Evolutionary conservation across 371 early-diverging fungal species (phyloP).

Genomic region (Dinochytrium kinnereticum): DNA sequence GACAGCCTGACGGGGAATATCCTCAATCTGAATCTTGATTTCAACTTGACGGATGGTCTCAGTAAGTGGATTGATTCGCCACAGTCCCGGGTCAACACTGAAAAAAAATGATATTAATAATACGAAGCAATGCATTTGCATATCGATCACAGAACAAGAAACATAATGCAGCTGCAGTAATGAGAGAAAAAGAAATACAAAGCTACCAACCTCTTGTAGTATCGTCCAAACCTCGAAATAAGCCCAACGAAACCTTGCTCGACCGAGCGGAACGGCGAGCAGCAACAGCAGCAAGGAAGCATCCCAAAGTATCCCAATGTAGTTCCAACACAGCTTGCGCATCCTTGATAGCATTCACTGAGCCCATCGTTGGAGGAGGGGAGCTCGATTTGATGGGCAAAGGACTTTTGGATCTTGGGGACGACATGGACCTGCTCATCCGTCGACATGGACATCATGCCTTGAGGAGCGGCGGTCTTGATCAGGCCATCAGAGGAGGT

Average conservation of each 20-base stretch:
- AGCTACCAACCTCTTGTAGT: conserved; percentile 61
- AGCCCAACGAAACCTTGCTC: conserved; percentile 77
- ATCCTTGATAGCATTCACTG: conserved; percentile 41
- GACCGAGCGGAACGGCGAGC: conserved; percentile 75
- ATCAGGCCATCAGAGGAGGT: not conserved
- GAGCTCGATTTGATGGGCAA: conserved; percentile 10
- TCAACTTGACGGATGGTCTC: conserved; percentile 72
- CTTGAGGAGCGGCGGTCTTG: conserved; percentile 5
- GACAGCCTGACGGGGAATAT: conserved; percentile 77
- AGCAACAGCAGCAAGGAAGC: conserved; percentile 30
- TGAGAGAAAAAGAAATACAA: not conserved
- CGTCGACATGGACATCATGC: not conserved
- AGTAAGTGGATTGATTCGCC: conserved; percentile 76
- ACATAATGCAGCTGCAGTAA: not conserved
- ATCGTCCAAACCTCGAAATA: conserved; percentile 80
- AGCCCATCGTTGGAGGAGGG: conserved; percentile 10
- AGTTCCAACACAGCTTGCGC: conserved; percentile 51
- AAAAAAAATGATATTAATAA: too few species aligned
- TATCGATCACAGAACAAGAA: too few species aligned
- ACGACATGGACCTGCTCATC: not conserved
- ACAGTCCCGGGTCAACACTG: conserved; percentile 88
- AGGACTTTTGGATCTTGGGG: conserved; percentile 6
- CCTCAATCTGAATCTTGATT: conserved; percentile 68
- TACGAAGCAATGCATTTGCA: too few species aligned
- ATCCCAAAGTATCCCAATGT: conserved; percentile 55